These are phyloP conservation scores for Mrakia frigida DNA, from an alignment of 768 basidiomycete species.

Conservation along the genomic window DNA sequence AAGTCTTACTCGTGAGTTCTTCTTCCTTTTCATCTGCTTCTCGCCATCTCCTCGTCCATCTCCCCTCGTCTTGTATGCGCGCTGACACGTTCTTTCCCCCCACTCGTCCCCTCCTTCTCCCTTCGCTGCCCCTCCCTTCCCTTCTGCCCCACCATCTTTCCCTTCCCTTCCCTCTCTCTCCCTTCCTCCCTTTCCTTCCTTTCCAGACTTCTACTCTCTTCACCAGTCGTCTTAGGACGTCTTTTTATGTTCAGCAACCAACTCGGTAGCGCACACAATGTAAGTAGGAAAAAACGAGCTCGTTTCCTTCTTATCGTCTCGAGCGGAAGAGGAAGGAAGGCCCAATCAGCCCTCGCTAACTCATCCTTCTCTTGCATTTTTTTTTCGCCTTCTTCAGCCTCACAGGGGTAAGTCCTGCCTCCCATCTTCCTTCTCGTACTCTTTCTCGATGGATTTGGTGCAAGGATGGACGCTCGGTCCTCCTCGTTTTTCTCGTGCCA, in stretches of 20 bases:
- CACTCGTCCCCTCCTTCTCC: not conserved
- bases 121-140: not conserved
- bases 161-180: not conserved
- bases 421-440: not conserved
- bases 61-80: not conserved
- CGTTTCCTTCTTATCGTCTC: not conserved
- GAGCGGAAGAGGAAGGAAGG: not conserved
- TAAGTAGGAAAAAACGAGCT: not conserved
- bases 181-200: not conserved
- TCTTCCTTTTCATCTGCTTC: not conserved
- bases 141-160: not conserved
- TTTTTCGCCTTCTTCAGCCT: not conserved
- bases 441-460: not conserved
- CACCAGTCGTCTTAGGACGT: slow-evolving; percentile 5
- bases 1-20: not conserved
- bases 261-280: slow-evolving; percentile 17
- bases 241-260: slow-evolving; percentile 19
- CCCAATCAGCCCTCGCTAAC: not conserved
- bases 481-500: not conserved
- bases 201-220: not conserved
- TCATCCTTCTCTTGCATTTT: no score
- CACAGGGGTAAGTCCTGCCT: slow-evolving; percentile 11
- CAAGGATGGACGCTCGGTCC: not conserved
- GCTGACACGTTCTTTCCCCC: not conserved
- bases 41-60: not conserved